Percentiles rank a stretch among this genome's conserved stretches.
Evolutionary conservation across 192 early-diverging fungal genomes (phyloP).

Genomic region (Mortierella hygrophila): DNA sequence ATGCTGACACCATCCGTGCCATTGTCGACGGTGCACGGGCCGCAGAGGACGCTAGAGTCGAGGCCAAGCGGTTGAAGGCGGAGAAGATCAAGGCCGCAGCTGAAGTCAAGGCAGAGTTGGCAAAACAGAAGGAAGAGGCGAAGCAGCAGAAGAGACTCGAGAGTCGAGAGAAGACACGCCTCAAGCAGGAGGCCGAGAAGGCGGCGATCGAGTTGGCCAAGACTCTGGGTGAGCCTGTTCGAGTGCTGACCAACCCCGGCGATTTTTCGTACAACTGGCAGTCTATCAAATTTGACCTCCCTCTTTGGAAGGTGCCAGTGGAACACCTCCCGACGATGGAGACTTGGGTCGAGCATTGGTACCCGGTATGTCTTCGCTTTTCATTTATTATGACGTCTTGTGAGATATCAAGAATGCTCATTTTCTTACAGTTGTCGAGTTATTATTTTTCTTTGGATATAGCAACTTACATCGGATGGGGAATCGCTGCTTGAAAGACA

Average conservation of each 20-base stretch:
- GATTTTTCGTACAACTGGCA: conserved; percentile 23
- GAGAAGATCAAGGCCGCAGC: neutral
- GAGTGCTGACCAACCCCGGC: neutral
- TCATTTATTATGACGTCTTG: neutral
- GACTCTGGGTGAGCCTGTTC: neutral
- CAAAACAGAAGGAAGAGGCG: neutral
- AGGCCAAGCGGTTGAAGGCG: neutral
- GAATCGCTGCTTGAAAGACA: neutral
- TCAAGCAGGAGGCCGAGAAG: conserved; percentile 12
- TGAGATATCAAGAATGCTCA: neutral
- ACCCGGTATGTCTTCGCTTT: conserved; percentile 17
- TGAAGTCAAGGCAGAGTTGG: neutral
- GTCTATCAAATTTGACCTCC: conserved; percentile 22
- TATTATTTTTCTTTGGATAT: neutral
- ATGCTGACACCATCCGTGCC: neutral
- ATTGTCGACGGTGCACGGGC: neutral
- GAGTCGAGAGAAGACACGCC: neutral
- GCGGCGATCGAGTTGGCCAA: neutral
- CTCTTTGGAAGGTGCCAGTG: conserved; percentile 20
- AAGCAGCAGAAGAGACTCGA: neutral
- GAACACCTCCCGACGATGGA: conserved; percentile 7
- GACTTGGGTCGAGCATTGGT: neutral
- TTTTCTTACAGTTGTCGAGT: neutral
- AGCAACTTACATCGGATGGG: conserved; percentile 5
- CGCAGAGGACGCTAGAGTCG: neutral